phyloP scores from a whole-genome alignment of 371 early-diverging fungal species.

The Funneliformis caledonium region DNA sequence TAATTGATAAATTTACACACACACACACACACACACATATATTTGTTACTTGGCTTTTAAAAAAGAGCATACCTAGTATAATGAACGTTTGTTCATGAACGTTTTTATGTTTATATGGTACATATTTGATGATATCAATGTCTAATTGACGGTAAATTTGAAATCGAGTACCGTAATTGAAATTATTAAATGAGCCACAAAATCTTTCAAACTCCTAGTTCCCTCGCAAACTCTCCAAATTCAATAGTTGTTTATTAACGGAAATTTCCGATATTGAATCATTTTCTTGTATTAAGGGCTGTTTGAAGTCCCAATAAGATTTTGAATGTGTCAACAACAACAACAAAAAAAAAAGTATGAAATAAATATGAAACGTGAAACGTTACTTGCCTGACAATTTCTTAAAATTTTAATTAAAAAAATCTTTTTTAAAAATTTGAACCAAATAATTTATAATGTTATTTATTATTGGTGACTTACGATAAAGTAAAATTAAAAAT shows the following conservation, averaged over 20 bases:
- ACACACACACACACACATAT: too few species aligned
- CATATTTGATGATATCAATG: conserved; percentile 3
- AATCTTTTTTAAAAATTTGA: neutral
- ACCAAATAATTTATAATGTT: neutral
- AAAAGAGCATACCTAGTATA: neutral
- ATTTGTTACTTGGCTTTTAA: too few species aligned
- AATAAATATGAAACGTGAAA: too few species aligned
- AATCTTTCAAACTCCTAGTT: conserved; percentile 35
- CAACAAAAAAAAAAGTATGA: too few species aligned
- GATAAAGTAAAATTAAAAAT: conserved; percentile 33
- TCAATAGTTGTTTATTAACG: conserved; percentile 10
- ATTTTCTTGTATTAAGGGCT: conserved; percentile 12
- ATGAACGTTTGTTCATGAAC: neutral
- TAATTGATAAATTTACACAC: too few species aligned
- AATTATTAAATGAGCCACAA: conserved; percentile 12
- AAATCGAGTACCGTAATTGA: conserved; percentile 10
- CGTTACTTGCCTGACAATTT: conserved; percentile 8
- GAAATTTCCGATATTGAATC: neutral
- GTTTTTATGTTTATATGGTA: neutral
- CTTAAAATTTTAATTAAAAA: neutral
- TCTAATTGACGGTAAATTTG: neutral
- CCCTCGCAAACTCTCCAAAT: conserved; percentile 24
- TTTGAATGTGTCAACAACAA: conserved; percentile 37
- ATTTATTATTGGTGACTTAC: conserved; percentile 16
- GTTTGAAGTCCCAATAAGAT: conserved; percentile 11